Percentiles rank a stretch among this genome's conserved stretches.
These are phyloP conservation scores for Aspergillus floridensis DNA, from an alignment of 2,329 filamentous ascomycete species.

Conservation along the genomic window DNA sequence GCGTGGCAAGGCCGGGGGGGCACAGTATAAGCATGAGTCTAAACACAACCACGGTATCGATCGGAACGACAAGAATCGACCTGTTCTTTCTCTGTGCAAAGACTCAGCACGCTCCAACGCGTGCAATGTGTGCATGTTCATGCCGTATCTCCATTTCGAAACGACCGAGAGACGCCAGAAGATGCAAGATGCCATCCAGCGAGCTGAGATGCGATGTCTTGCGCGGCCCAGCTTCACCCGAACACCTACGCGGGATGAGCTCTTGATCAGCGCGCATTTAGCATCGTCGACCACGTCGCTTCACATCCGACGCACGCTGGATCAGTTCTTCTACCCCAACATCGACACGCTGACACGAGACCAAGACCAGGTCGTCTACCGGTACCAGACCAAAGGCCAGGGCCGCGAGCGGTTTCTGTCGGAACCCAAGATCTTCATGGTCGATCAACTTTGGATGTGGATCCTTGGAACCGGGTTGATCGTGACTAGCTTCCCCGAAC, in stretches of 20 bases:
- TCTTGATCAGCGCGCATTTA: constrained; percentile 39
- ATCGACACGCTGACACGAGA: constrained; percentile 58
- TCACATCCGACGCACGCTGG: constrained; percentile 61
- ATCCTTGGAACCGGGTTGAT: constrained; percentile 58
- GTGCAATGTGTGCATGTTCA: constrained; percentile 45
- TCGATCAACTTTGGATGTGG: constrained; percentile 68
- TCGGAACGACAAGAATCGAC: constrained; percentile 31
- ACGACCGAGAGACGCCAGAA: constrained; percentile 53
- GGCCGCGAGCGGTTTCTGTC: constrained; percentile 29
- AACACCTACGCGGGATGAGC: constrained; percentile 32
- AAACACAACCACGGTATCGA: constrained; percentile 35
- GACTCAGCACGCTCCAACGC: constrained; percentile 22
- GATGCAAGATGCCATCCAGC: constrained; percentile 57
- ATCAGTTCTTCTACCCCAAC: constrained; percentile 66
- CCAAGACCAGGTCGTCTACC: constrained; percentile 62
- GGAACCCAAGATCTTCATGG: constrained; percentile 64
- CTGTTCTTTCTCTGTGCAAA: constrained; percentile 39
- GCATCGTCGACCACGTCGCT: constrained; percentile 36
- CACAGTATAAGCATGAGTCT: constrained; percentile 24
- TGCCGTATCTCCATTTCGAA: constrained; percentile 67
- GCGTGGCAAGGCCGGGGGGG: constrained; percentile 25
- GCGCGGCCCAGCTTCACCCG: constrained; percentile 27
- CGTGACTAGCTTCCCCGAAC: constrained; percentile 45
- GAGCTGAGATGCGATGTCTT: constrained; percentile 27
- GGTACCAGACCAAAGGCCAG: constrained; percentile 50